Evolutionary conservation across 1,284 basidiomycete species (phyloP), one percentile per base, ranked within the genome.

Genomic region (Sutorius eximius): DNA sequence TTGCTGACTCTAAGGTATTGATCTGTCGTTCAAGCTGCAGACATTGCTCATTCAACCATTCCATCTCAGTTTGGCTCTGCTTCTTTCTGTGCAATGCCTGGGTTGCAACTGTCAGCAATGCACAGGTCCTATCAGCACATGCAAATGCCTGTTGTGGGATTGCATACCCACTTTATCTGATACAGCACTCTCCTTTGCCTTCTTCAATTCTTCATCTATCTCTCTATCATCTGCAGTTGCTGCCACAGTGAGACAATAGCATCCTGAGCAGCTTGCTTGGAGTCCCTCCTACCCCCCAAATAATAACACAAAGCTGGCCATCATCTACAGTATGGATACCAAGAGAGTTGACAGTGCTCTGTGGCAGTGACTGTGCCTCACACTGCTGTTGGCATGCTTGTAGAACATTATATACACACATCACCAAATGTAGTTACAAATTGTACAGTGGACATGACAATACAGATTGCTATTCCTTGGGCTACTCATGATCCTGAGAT

Each of bases 1-100:
- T 99, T 47, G 97, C 97, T 20, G 91, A 94, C 75, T 99, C 97
- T 55, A 99, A 85, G 32, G 96, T 96, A 74, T 97, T 96, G 59
- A 99, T 88, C 77, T 99, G 96, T 66, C 92, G 90, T 77, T 98
- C 96, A 47, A 99, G 82, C 62, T 98, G 97, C 75, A 98, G 76
- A 63, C 93, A 83, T 55, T 89, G 92, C 12, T 93, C 93, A 49
- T 88, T 85, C 61, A 99, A 77, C 62, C 89, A 81, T 63, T 98
- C 94, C 53, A 98, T 80, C 72, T 99, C 94, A 50, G 81, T 73
- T 74, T 99, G 95, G 67, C 85, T 87, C 61, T 86, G 82, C 76
- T 98, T 98, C 87, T 98, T 98, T 75, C 95, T 86, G 66, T 93
- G 88, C 60, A 99, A 77, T 16, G 97, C 97, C 56, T 88, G 86